Evolutionary conservation across 176 grass and related monocot species (phyloP), one percentile per base, ranked within the genome.

Genomic region (Phragmites australis): DNA sequence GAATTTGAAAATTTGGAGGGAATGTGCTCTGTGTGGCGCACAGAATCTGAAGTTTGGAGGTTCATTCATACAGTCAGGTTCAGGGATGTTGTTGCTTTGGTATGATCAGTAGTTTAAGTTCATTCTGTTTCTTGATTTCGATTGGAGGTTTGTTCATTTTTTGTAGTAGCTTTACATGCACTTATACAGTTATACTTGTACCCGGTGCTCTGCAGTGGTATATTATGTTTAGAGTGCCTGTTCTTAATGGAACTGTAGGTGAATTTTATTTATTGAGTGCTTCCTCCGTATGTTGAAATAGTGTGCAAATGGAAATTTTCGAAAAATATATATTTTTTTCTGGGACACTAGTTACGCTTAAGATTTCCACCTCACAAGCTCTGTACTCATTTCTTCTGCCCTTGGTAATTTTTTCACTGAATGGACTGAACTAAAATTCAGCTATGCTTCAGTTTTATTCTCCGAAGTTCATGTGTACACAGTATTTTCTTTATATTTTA

Each of bases 1-100:
- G 7, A 41, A 55, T 77, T 44, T 61, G 15, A 63, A 89, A 79
- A 55, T 68, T 90, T 85, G 59, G 79, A 83, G 80, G 79, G 73
- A 74, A 86, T 65, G 49, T 52, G 31, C 37, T 57, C 39, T 51
- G 61, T 68, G 59, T 29, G 46, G 39, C 70, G 8, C 50, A 41
- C 60, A n/a, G n/a, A n/a, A n/a, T 82, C 64, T 30, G 46, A 25
- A 57, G 3, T 45, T 21, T 11, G 12, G 6, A 72, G n/a, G 6
- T 41, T 1, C 16, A 60, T 41, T 21, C 21, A 34, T 31, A 74
- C 30, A 26, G 25, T n/a, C n/a, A n/a, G n/a, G n/a, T n/a, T 30
- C 50, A 75, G 60, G 76, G 60, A 30, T 34, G 51, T 29, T 70
- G 43, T 44, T 81, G 29, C 50, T 75, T 74, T 79, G 52, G 6